A percentile compares a stretch with the other conserved stretches of the same genome.
Evolutionary conservation across 768 basidiomycete species (phyloP).

Genomic region (Nidularia sp.): DNA sequence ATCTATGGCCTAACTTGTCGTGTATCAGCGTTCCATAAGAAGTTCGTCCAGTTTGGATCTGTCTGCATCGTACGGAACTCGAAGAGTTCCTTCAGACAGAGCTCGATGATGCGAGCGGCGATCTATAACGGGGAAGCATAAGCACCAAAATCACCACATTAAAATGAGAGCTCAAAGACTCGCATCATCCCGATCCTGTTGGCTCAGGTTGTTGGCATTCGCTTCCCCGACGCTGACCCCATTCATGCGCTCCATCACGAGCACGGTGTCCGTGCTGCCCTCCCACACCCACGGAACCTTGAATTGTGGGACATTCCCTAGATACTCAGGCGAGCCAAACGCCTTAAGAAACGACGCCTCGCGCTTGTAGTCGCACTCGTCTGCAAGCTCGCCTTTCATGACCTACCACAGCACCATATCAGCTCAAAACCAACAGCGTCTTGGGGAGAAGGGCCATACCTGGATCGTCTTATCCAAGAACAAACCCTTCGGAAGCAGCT

Average conservation of each 20-base stretch:
- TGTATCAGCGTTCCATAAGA: constrained; percentile 75
- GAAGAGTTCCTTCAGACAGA: constrained; percentile 90
- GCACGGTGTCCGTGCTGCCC: constrained; percentile 73
- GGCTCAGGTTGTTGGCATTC: constrained; percentile 47
- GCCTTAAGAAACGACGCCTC: constrained; percentile 70
- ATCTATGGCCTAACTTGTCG: constrained; percentile 41
- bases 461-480: constrained; percentile 87
- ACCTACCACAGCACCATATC: too few species aligned
- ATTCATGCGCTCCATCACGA: constrained; percentile 85
- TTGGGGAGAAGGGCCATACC: constrained; percentile 25
- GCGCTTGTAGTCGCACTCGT: constrained; percentile 87
- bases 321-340: constrained; percentile 48
- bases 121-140: constrained; percentile 49
- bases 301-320: constrained; percentile 64
- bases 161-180: constrained; percentile 6
- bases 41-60: constrained; percentile 98
- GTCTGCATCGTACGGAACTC: constrained; percentile 94
- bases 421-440: too few species aligned
- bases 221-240: constrained; percentile 80
- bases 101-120: constrained; percentile 71
- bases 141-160: not conserved
- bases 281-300: constrained; percentile 86
- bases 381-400: constrained; percentile 83
- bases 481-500: constrained; percentile 80
- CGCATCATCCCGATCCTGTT: constrained; percentile 73